Conservation (phyloP, 164 flowering plant species). For the Chimonanthus salicifolius region DNA sequence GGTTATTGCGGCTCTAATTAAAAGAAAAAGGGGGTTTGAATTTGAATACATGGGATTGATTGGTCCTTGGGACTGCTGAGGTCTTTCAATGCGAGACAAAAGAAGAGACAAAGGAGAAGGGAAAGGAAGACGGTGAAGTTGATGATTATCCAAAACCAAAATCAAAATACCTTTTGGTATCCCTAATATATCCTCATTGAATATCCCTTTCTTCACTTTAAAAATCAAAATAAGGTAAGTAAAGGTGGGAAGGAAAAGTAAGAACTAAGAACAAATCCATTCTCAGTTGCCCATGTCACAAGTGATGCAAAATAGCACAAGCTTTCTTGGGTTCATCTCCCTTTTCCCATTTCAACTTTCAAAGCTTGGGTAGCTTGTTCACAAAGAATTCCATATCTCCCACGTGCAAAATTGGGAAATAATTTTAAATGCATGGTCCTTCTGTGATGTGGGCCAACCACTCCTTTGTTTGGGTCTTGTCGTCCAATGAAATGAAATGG, state of each 20-base stretch:
- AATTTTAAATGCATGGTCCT: neutral
- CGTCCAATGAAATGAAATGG: neutral
- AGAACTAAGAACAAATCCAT: neutral
- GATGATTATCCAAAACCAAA: neutral
- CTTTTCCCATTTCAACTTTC: neutral
- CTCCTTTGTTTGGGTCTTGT: neutral
- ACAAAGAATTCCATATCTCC: neutral
- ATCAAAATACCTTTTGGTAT: neutral
- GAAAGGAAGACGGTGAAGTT: neutral
- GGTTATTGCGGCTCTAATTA: neutral
- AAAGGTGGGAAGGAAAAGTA: neutral
- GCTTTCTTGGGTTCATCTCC: neutral
- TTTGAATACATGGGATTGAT: neutral
- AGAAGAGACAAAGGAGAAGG: neutral
- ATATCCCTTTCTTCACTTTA: neutral
- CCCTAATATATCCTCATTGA: neutral
- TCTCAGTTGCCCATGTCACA: neutral
- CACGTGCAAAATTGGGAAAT: neutral
- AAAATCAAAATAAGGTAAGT: neutral
- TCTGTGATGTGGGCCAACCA: neutral
- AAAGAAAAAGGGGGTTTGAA: neutral
- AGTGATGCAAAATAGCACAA: neutral
- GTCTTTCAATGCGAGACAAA: neutral
- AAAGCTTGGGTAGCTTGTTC: neutral
- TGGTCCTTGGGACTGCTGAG: neutral